These are phyloP conservation scores for Takakia lepidozioides DNA, from an alignment of 225 moss, liverwort and hornwort species.

Conservation along the genomic window DNA sequence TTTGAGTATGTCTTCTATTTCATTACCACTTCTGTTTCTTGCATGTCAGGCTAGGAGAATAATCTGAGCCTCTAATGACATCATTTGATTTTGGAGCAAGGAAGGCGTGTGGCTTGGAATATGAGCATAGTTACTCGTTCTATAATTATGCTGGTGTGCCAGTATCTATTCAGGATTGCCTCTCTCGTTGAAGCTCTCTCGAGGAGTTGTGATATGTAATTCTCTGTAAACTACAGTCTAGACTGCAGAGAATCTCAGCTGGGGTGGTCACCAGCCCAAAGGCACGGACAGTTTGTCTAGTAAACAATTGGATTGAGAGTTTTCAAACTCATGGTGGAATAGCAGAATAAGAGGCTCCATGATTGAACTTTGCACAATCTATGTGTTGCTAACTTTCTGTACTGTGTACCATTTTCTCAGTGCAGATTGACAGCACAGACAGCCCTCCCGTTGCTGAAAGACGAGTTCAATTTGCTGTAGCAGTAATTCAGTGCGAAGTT, in stretches of 20 bases:
- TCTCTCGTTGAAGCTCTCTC: background rate
- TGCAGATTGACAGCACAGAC: background rate
- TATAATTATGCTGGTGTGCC: background rate
- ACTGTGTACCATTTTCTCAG: background rate
- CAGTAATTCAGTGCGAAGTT: background rate
- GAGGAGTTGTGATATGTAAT: background rate
- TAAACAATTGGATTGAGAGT: background rate
- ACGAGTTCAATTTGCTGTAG: background rate
- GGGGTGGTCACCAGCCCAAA: background rate
- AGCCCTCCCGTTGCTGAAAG: background rate
- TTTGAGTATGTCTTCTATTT: background rate
- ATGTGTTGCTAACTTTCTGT: background rate
- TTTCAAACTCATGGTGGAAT: background rate
- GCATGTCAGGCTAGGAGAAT: background rate
- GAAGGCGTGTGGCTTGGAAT: background rate
- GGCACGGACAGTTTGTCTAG: background rate
- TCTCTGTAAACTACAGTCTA: background rate
- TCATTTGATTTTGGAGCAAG: background rate
- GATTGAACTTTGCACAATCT: background rate
- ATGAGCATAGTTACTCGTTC: background rate
- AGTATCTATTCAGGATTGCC: no score
- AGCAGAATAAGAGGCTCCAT: background rate
- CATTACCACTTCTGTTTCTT: background rate
- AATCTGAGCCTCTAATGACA: conserved; percentile 1
- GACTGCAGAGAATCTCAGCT: background rate